Evolutionary conservation across 73 alveolate genomes (phyloP).

Genomic region (Paramecium sexaurelia): DNA sequence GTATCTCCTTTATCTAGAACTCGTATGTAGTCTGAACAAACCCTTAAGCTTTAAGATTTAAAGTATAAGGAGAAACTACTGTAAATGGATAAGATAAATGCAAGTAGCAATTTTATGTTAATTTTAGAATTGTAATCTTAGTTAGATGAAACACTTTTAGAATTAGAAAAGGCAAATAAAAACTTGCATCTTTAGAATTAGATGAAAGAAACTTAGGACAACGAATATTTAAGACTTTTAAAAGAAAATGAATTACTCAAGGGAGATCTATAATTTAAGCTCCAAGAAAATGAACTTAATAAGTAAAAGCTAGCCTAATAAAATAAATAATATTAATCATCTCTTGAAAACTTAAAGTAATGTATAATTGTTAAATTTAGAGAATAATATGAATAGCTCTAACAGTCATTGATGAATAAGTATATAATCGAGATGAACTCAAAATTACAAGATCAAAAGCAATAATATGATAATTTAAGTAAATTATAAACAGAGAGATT

Average conservation of each 20-base stretch:
- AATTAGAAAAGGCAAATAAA: constrained; percentile 27
- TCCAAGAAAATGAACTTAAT: not conserved
- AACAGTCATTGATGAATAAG: constrained; percentile 15
- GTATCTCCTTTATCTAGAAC: constrained; percentile 2
- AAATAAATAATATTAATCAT: not conserved
- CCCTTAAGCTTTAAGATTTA: not conserved
- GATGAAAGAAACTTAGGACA: not conserved
- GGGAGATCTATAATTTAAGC: constrained; percentile 5
- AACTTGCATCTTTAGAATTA: not conserved
- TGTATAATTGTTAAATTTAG: not conserved
- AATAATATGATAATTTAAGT: not conserved
- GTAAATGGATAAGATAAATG: constrained; percentile 7
- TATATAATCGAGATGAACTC: not conserved
- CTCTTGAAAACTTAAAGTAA: constrained; percentile 17
- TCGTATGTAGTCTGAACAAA: not conserved
- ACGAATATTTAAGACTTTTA: not conserved
- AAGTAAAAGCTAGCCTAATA: not conserved
- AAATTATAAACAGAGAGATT: not conserved
- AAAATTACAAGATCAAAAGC: not conserved
- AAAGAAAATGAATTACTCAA: constrained; percentile 28
- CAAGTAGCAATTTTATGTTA: not conserved
- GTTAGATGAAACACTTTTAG: constrained; percentile 2
- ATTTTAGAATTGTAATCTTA: constrained; percentile 19
- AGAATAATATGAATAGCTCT: constrained; percentile 29
- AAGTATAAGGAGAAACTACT: constrained; percentile 16